These are phyloP conservation scores for Corymbia maculata DNA, from an alignment of 345 rosid genomes.

Conservation along the genomic window DNA sequence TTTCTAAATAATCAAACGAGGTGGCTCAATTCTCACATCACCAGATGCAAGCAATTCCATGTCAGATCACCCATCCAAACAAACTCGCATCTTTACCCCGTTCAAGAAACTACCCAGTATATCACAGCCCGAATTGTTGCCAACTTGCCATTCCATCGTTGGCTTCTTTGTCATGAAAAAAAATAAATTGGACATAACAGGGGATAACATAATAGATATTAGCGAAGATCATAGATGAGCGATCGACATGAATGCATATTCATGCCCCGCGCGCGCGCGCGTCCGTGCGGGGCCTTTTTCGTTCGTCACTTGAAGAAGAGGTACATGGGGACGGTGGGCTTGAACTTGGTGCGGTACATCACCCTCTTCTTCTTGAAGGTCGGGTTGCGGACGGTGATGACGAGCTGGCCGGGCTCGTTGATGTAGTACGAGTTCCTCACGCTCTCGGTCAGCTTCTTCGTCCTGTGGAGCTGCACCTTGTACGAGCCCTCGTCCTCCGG, in stretches of 20 bases:
- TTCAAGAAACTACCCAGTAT: not conserved
- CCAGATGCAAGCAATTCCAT: not conserved
- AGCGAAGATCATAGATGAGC: not conserved
- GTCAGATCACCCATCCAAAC: not conserved
- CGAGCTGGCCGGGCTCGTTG: slow-evolving; percentile 43
- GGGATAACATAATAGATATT: not conserved
- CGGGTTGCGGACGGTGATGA: slow-evolving; percentile 29
- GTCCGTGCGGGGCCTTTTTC: not conserved
- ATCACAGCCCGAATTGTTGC: not conserved
- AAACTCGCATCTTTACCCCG: not conserved
- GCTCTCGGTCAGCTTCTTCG: slow-evolving; percentile 19
- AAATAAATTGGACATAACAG: not conserved
- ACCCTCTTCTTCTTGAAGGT: slow-evolving; percentile 31
- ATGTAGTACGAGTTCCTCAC: slow-evolving; percentile 42
- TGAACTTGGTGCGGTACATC: slow-evolving; percentile 34
- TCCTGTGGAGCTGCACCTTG: slow-evolving; percentile 18
- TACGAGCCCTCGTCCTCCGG: slow-evolving; percentile 63
- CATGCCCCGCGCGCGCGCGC: not conserved
- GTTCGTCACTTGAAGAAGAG: not conserved
- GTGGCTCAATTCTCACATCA: not conserved
- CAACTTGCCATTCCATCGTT: not conserved
- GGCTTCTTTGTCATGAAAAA: not conserved
- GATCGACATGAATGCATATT: not conserved
- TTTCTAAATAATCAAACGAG: not conserved
- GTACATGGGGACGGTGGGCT: slow-evolving; percentile 29